Evolutionary conservation across 768 basidiomycete species (phyloP), one percentile per base, ranked within the genome.

Genomic region (Calocera viscosa): DNA sequence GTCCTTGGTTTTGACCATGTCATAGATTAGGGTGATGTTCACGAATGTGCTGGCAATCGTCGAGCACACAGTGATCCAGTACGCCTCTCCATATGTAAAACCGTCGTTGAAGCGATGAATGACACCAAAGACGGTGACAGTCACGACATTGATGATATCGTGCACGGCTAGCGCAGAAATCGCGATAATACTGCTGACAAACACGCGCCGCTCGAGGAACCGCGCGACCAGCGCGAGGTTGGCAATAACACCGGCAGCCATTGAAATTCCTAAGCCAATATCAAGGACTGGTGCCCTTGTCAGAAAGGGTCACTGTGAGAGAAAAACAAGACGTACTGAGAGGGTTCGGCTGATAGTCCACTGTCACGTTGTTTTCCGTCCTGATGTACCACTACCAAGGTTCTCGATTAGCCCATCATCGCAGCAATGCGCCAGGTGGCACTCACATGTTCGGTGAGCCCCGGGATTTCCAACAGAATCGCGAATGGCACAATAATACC

Each of bases 391-490:
- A 75, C 72, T 72, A 32, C 22, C 65, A 19, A 24, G n/a, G n/a
- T n/a, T n/a, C 43, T 26, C 34, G 47, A 14, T 3, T 17, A 19
- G 35, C 22, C 35, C 26, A 66, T n/a, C 11, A 40, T 43, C 35
- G 60, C n/a, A 49, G 11, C 24, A 24, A 5, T 38, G 35, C 28
- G 32, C 40, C 14, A 49, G 41, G 28, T 65, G n/a, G 53, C 24
- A 69, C 72, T 69, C 86, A 89, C 89, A 65, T 82, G 80, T 67
- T 85, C 86, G 0, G 89, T 91, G 12, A 91, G 75, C 17, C 87
- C 87, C 0, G 91, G 91, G 32, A 93, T 89, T 71, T 88, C 87
- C 33, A 92, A 79, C n/a, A 93, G 79, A 63, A 91, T 88, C 19
- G 86, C 83, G 71, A 93, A 90, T 0, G 74, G 74, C 24, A 89